Base-by-base conservation (phyloP, 768 basidiomycete genomes). In the Lactarius trivialis region DNA sequence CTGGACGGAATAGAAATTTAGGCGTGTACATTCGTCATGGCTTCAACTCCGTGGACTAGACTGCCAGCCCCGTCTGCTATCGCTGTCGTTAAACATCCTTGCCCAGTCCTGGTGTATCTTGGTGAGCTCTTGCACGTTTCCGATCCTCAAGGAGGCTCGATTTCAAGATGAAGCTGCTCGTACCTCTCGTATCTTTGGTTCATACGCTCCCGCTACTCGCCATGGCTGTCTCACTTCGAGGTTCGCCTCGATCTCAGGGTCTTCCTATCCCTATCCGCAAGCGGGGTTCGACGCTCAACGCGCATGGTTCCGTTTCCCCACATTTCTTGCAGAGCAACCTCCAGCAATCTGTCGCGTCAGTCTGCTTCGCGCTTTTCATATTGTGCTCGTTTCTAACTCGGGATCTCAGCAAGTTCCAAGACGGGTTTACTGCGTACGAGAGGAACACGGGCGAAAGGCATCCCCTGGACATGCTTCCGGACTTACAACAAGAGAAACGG, bases 391-490 rank as follows among this genome's bases (percentile, higher is more conserved):
- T 3, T 36, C 33, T 56, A 26, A 58, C 59, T 14, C 59, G 1
- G 8, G 11, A 26, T 28, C 32, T 21, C 30, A 81, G 82, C 48
- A 82, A 82, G 74, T 68, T 78, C 56, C 67, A 68, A 24, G 68
- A 68, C 24, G 76, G 78, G 8, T 76, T 82, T 60, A 69, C 68
- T 43, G 76, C 80, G 8, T 82, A 74, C 59, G 68, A 77, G 62
- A 70, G 55, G 17, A 82, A 82, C 66, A 80, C 76, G 7, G 81
- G 82, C 6, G 56, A 65, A n/a, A 64, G 65, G 0, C 81, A 80
- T 74, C 79, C 54, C 61, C 65, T 69, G 63, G 70, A 43, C 19
- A 53, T 58, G 21, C 58, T 56, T 50, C 48, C 65, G 56, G 56
- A 28, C 2, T 61, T 49, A 9, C 9, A 17, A 39, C 55, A 63